Conservation (phyloP, 2,329 filamentous ascomycete genomes). For the Hirsutella minnesotensis region DNA sequence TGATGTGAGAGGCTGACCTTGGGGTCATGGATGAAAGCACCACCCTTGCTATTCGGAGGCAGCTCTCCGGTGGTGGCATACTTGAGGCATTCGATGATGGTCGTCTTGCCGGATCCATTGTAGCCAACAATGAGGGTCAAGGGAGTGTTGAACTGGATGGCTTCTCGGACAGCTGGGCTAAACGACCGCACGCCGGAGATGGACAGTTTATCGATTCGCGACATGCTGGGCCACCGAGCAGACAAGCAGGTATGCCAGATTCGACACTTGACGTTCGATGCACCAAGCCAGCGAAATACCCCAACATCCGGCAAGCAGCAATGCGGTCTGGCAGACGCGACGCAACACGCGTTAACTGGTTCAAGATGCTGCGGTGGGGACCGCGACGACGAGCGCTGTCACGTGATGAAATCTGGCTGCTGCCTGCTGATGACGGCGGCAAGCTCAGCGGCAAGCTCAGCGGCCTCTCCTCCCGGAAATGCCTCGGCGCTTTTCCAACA, state of each 20-base stretch:
- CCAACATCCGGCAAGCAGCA: no score
- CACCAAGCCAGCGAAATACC: no score
- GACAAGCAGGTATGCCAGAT: background rate
- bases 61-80: constrained; percentile 93
- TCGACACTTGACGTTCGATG: no score
- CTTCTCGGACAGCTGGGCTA: constrained; percentile 60
- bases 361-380: no score
- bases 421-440: no score
- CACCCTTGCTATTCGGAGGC: constrained; percentile 80
- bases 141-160: constrained; percentile 79
- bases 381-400: no score
- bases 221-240: constrained; percentile 32
- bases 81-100: constrained; percentile 96
- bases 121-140: constrained; percentile 93
- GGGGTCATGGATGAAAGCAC: constrained; percentile 96
- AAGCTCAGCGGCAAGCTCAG: no score
- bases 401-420: no score
- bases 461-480: no score
- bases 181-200: constrained; percentile 82
- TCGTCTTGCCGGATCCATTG: constrained; percentile 97
- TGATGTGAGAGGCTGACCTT: constrained; percentile 37
- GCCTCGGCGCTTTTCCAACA: no score
- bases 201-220: constrained; percentile 79
- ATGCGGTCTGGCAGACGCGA: no score
- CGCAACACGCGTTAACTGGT: no score